Percentiles rank a stretch among this genome's conserved stretches.
These are phyloP conservation scores for Trichoderma citrinoviride DNA, from an alignment of 2,329 filamentous ascomycete genomes.

Conservation along the genomic window DNA sequence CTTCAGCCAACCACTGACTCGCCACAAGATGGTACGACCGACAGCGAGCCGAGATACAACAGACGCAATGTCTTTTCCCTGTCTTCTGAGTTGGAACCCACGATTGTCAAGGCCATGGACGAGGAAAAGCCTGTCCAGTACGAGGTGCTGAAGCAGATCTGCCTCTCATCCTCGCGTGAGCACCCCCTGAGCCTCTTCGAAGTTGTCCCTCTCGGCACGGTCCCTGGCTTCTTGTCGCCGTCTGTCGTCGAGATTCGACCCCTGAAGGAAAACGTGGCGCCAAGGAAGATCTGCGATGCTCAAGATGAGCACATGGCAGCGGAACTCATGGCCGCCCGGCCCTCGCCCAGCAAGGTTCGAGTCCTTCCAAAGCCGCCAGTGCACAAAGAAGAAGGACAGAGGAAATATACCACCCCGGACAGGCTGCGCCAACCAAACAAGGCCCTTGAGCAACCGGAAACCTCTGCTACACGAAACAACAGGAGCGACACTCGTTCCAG, in stretches of 20 bases:
- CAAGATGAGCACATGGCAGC: slow-evolving; percentile 22
- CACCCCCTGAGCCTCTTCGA: slow-evolving; percentile 14
- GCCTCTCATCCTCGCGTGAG: background rate
- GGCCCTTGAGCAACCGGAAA: background rate
- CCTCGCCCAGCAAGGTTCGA: slow-evolving; percentile 14
- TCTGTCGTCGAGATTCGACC: slow-evolving; percentile 11
- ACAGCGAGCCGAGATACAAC: background rate
- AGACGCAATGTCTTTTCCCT: background rate
- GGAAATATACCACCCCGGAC: background rate
- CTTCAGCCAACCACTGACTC: background rate
- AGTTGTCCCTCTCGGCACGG: background rate
- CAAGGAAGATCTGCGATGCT: background rate
- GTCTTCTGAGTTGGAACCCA: background rate
- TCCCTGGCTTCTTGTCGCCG: background rate
- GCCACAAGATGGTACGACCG: background rate
- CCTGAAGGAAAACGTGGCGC: background rate
- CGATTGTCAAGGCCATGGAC: background rate
- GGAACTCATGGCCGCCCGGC: slow-evolving; percentile 18
- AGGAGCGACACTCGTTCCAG: background rate
- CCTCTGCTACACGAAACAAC: background rate
- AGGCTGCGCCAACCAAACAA: background rate
- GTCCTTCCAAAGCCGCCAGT: background rate
- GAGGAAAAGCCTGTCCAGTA: background rate
- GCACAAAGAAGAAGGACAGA: background rate
- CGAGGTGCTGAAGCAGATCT: slow-evolving; percentile 8